These are phyloP conservation scores for Pseudogymnoascus sp. DNA, from an alignment of 2,329 filamentous ascomycete genomes.

Conservation along the genomic window DNA sequence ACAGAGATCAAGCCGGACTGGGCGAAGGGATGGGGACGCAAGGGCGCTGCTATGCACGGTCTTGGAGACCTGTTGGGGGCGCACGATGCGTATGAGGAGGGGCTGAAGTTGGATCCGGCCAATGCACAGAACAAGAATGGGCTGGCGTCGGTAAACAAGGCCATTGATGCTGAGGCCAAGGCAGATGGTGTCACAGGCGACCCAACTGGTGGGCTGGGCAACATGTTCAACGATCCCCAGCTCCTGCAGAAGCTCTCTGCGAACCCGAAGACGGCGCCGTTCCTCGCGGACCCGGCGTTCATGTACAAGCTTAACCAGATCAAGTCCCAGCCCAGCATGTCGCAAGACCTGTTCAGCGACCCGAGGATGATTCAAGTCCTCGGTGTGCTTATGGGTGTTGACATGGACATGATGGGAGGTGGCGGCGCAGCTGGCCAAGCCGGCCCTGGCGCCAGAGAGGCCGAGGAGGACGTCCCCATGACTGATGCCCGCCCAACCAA, in stretches of 20 bases:
- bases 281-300: slow-evolving; percentile 77
- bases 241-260: slow-evolving; percentile 81
- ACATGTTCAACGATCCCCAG: slow-evolving; percentile 91
- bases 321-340: slow-evolving; percentile 70
- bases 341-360: slow-evolving; percentile 77
- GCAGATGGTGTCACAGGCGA: slow-evolving; percentile 48
- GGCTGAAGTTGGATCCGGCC: slow-evolving; percentile 83
- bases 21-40: slow-evolving; percentile 93
- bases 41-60: slow-evolving; percentile 85
- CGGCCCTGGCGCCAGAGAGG: slow-evolving; percentile 37
- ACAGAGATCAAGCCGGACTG: slow-evolving; percentile 95
- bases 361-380: slow-evolving; percentile 90
- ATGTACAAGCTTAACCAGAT: slow-evolving; percentile 83
- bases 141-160: slow-evolving; percentile 74
- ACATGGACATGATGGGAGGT: slow-evolving; percentile 62
- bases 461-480: slow-evolving; percentile 72
- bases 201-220: slow-evolving; percentile 69
- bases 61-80: slow-evolving; percentile 78
- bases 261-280: slow-evolving; percentile 85
- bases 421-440: slow-evolving; percentile 30
- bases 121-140: slow-evolving; percentile 93
- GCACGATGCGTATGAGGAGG: slow-evolving; percentile 85
- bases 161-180: slow-evolving; percentile 70
- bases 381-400: slow-evolving; percentile 86
- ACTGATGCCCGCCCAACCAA: slow-evolving; percentile 59